Evolutionary conservation across 1,284 basidiomycete species (phyloP).

Genomic region (Lentinula novae-zelandiae): DNA sequence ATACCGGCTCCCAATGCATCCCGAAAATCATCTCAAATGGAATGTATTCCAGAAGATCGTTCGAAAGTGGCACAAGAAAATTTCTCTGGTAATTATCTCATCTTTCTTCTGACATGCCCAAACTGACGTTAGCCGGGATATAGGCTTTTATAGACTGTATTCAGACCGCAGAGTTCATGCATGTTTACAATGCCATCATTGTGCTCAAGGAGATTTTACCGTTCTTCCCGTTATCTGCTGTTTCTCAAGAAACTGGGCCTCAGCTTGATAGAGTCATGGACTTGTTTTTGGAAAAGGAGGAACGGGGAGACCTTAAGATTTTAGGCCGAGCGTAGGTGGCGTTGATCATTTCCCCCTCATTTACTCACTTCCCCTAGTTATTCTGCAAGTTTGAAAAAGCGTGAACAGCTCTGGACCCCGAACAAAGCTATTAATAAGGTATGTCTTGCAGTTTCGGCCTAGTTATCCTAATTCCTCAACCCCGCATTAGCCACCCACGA

Average conservation of each 20-base stretch:
- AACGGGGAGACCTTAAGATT: slow-evolving; percentile 80
- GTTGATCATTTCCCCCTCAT: background rate
- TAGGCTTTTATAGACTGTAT: slow-evolving; percentile 65
- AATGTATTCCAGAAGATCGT: slow-evolving; percentile 66
- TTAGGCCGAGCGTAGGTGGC: slow-evolving; percentile 67
- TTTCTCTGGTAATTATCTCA: slow-evolving; percentile 46
- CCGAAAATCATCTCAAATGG: slow-evolving; percentile 66
- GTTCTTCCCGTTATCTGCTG: slow-evolving; percentile 75
- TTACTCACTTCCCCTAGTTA: slow-evolving; percentile 40
- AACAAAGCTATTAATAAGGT: slow-evolving; percentile 27
- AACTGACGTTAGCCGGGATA: slow-evolving; percentile 5
- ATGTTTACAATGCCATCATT: slow-evolving; percentile 89
- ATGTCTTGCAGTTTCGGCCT: slow-evolving; percentile 2
- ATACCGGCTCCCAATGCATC: slow-evolving; percentile 35
- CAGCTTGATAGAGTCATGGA: slow-evolving; percentile 65
- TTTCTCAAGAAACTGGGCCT: slow-evolving; percentile 49
- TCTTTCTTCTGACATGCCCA: background rate
- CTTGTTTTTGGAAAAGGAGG: slow-evolving; percentile 68
- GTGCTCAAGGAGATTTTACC: slow-evolving; percentile 87
- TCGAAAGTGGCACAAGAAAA: slow-evolving; percentile 80
- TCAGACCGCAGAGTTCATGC: slow-evolving; percentile 85
- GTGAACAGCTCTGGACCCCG: slow-evolving; percentile 56
- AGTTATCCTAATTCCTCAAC: background rate
- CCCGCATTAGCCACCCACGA: slow-evolving; percentile 29
- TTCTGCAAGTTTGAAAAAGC: slow-evolving; percentile 66